Evolutionary conservation across 2,329 filamentous ascomycete genomes (phyloP), one percentile per base, ranked within the genome.

Genomic region (Calonectria honghensis): DNA sequence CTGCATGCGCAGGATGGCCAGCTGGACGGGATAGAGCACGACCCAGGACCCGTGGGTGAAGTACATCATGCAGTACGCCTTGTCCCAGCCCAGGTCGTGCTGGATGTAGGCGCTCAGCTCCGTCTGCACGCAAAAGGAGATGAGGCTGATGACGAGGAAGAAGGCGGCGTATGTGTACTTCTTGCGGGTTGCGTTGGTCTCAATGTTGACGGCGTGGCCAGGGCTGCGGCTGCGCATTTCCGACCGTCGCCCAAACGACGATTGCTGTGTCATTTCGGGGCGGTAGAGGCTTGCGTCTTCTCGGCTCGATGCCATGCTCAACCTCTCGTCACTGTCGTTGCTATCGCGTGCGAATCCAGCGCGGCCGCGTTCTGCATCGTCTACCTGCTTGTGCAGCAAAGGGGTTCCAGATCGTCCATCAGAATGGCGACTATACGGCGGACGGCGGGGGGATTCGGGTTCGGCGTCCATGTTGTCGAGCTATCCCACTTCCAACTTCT

Each of bases 31-130:
- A 95, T 96, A 99, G 31, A 99, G 90, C 64, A 98, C 86, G 13
- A 93, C 85, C 97, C 97, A 99, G 2, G 96, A 98, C 70, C 96
- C 94, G 86, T 99, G 97, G 14, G 97, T 99, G 78, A 99, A 90
- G 86, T 98, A 98, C 89, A 99, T 92, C 97, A 99, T 99, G 89
- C 95, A 98, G 87, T 98, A 99, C n/a, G 97, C 95, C 88, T 99
- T 99, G 87, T 97, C 92, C 97, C 97, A 99, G 77, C 94, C 93
- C 77, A 98, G 87, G 74, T 97, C 93, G 84, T 96, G 93, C 87
- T 98, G 96, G 75, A 99, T 97, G 86, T 98, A 96, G 13, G 97
- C 93, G 14, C 96, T 96, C 69, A 98, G 95, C 88, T 98, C 96
- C 4, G 97, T 98, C 90, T 99, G 97, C 7, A 98, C 89, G 63